phyloP scores from a whole-genome alignment of 23 red algal species.

The Gracilariopsis chorda region DNA sequence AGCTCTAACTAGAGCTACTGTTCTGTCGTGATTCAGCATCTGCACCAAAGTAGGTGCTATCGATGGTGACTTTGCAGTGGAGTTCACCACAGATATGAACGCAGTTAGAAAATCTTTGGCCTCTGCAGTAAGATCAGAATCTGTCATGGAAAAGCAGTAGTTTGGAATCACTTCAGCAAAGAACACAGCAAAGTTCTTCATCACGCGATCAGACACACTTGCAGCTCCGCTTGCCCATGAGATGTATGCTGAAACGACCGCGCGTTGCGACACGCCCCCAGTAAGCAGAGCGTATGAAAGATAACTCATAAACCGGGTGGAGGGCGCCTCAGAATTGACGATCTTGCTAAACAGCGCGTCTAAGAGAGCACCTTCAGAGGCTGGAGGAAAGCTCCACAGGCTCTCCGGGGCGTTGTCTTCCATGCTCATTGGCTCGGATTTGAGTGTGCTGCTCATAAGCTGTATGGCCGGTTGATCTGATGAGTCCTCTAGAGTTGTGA shows the following conservation, averaged over 20 bases:
- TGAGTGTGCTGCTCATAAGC: neutral
- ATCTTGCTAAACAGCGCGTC: slow-evolving; percentile 26
- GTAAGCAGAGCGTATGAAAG: slow-evolving; percentile 31
- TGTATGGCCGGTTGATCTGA: neutral
- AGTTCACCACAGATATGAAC: slow-evolving; percentile 28
- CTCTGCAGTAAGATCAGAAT: slow-evolving; percentile 21
- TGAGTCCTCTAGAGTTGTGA: neutral
- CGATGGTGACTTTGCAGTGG: slow-evolving; percentile 34
- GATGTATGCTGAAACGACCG: slow-evolving; percentile 22
- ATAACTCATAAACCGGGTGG: slow-evolving; percentile 27
- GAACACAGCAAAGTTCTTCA: slow-evolving; percentile 27
- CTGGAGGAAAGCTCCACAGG: slow-evolving; percentile 20
- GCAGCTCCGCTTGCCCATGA: slow-evolving; percentile 14
- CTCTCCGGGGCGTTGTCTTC: neutral
- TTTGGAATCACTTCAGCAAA: slow-evolving; percentile 38
- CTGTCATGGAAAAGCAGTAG: slow-evolving; percentile 27
- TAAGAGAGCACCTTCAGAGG: slow-evolving; percentile 57
- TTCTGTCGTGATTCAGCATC: slow-evolving; percentile 48
- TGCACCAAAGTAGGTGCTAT: slow-evolving; percentile 32
- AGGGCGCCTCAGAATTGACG: slow-evolving; percentile 10
- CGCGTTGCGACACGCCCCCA: slow-evolving; percentile 45
- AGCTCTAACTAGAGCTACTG: slow-evolving; percentile 42
- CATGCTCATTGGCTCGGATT: neutral
- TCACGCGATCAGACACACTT: slow-evolving; percentile 9
- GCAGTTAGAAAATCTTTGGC: slow-evolving; percentile 45